Evolutionary conservation across 2,329 filamentous ascomycete species (phyloP), one percentile per base, ranked within the genome.

Genomic region (Cercospora citrullina): DNA sequence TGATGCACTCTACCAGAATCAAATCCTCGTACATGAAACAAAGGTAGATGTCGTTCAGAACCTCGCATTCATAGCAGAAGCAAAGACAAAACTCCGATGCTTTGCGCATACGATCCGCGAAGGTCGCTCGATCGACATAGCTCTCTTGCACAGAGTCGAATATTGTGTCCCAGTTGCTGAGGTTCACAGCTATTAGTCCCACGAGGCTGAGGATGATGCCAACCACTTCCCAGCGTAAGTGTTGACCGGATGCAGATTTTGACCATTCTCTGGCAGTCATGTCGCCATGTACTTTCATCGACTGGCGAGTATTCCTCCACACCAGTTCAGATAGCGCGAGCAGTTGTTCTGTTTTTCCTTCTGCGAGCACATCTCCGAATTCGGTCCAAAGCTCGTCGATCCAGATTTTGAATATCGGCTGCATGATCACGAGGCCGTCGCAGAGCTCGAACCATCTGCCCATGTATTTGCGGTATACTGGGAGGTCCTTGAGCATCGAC

Each of bases 131-230:
- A 57, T 73, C 74, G 18, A 80, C 77, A 8, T 81, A 81, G 53
- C 87, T 87, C 72, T 89, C 86, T 8, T 76, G 77, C 69, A 75
- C 81, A 72, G 48, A 79, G 68, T 72, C 81, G 48, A 79, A 77
- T n/a, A 78, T 77, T 1, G 68, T 70, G 64, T 78, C 76, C 76
- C 76, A 78, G 58, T 77, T 73, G 61, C 73, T 77, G 7, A 79
- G 68, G 51, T 75, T 76, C 33, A 73, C 69, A 0, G 78, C 78
- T 18, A 81, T 72, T 16, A 82, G 69, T 0, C 78, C 79, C 0
- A 81, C 78, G 39, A 80, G 65, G 1, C 77, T 77, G 4, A 81
- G 72, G 1, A 82, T 73, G 7, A 80, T 75, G 0, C 81, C 81
- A 2, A 83, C 76, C 23, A 81, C 76, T 66, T 83, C 81, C 81